Base-by-base conservation (phyloP, 495 filamentous ascomycete genomes). In the Annulohypoxylon bovei region DNA sequence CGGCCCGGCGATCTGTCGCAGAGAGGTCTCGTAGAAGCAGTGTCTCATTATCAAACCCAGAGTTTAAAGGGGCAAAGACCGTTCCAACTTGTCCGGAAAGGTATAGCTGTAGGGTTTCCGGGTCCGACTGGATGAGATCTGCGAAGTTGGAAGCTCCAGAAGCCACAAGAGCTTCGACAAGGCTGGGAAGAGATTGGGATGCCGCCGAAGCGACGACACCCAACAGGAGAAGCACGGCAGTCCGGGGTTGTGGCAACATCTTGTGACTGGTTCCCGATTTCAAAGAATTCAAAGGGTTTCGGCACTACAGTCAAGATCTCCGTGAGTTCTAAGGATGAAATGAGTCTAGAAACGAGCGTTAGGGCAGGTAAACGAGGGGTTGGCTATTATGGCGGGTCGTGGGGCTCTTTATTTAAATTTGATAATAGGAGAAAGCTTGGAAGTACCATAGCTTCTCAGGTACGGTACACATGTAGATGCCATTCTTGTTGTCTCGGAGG, bases 141-240 rank as follows among this genome's bases (percentile, higher is more conserved):
- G 75, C 73, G 59, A 81, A 81, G 27, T 71, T n/a, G 20, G 71
- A 67, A 18, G 76, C 77, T 50, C 72, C 75, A 4, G 75, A 64
- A 0, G 42, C 50, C 11, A 58, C 50, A 14, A 76, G 74, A 6
- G 71, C 67, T 4, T 72, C 62, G 16, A 74, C n/a, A 22, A 69
- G 67, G 0, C 35, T 47, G 1, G 69, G 69, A 5, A 28, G 12
- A 18, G 62, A 57, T 50, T 65, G 27, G 6, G 62, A 23, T 6
- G 33, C 46, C 9, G 52, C 32, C 33, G 35, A 54, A 7, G 56
- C 11, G 23, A 16, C 46, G 35, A 68, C 23, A 25, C 65, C 46
- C 47, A 57, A 27, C 35, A 67, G 44, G 28, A 62, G 47, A 37
- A 64, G 25, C 7, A 40, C 14, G 3, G 14, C 58, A 12, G 32